A percentile compares a stretch with the other conserved stretches of the same genome.
Conservation (phyloP, 768 basidiomycete genomes). For the Boletus subparvulus region DNA sequence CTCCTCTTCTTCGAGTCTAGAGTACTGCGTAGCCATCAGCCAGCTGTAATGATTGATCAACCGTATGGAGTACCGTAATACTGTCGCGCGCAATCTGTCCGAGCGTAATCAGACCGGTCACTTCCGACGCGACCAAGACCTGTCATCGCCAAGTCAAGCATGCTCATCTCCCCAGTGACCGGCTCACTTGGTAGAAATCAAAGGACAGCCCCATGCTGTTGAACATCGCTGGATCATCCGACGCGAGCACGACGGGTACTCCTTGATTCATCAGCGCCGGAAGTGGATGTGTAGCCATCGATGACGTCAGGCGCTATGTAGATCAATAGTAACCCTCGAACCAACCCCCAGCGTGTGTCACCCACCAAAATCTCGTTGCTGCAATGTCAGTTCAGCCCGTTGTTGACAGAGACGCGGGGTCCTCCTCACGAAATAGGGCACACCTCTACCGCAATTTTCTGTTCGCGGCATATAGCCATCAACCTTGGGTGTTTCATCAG, state of each 20-base stretch:
- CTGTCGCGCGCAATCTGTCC: conserved; percentile 62
- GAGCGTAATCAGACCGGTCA: conserved; percentile 59
- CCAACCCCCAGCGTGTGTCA: no score
- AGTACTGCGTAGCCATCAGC: conserved; percentile 40
- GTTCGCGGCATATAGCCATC: conserved; percentile 43
- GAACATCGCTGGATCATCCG: no score
- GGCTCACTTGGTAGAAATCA: no score
- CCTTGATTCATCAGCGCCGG: no score
- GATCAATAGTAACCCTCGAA: no score
- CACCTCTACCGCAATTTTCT: conserved; percentile 43
- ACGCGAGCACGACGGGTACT: no score
- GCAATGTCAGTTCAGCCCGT: background rate
- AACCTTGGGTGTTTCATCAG: conserved; percentile 47
- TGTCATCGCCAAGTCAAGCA: conserved; percentile 14
- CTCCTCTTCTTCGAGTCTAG: conserved; percentile 44
- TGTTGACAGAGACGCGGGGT: background rate
- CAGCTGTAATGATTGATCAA: background rate
- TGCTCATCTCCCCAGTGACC: no score
- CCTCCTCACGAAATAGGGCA: conserved; percentile 48
- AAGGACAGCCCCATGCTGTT: no score
- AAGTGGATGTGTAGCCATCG: no score
- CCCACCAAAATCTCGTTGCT: conserved; percentile 20
- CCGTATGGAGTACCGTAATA: conserved; percentile 44
- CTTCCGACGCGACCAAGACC: conserved; percentile 65
- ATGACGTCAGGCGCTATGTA: no score